phyloP scores from a whole-genome alignment of 2,329 filamentous ascomycete species.

The Penicillium sp. region DNA sequence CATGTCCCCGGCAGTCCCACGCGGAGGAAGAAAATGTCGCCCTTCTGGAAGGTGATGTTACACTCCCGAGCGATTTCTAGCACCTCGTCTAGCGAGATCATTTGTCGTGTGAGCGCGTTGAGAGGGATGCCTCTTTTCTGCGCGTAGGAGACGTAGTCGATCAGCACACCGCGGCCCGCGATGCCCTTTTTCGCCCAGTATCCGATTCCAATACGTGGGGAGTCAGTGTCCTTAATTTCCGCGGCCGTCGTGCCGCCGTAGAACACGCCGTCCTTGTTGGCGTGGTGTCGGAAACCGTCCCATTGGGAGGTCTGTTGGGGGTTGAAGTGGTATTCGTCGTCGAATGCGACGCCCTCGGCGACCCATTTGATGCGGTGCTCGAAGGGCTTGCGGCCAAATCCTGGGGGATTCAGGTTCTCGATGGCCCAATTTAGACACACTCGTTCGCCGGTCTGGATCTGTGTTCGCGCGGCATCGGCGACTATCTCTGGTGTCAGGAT shows the following conservation, averaged over 20 bases:
- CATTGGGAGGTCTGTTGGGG: slow-evolving; percentile 58
- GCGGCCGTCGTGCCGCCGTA: slow-evolving; percentile 40
- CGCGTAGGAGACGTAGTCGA: slow-evolving; percentile 42
- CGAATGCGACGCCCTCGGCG: slow-evolving; percentile 47
- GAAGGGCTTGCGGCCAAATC: slow-evolving; percentile 55
- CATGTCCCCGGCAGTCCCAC: slow-evolving; percentile 39
- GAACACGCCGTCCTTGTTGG: slow-evolving; percentile 30
- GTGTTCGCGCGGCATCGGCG: slow-evolving; percentile 51
- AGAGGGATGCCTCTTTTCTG: slow-evolving; percentile 34
- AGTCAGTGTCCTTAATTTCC: slow-evolving; percentile 36
- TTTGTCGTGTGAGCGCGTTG: slow-evolving; percentile 36
- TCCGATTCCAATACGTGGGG: slow-evolving; percentile 39
- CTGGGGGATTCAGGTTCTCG: slow-evolving; percentile 54
- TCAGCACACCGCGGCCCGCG: slow-evolving; percentile 43
- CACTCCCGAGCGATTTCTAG: slow-evolving; percentile 37
- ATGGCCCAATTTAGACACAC: slow-evolving; percentile 60
- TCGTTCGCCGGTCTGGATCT: slow-evolving; percentile 56
- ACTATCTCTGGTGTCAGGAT: slow-evolving; percentile 57
- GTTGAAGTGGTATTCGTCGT: slow-evolving; percentile 56
- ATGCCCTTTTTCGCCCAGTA: slow-evolving; percentile 43
- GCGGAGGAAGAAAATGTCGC: slow-evolving; percentile 44
- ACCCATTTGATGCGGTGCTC: slow-evolving; percentile 55
- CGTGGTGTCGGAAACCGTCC: slow-evolving; percentile 55
- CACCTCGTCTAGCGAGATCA: slow-evolving; percentile 38
- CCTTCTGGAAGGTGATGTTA: slow-evolving; percentile 37